A percentile compares a stretch with the other conserved stretches of the same genome.
These are phyloP conservation scores for Cinnamomum micranthum DNA, from an alignment of 164 flowering plant species.

Conservation along the genomic window DNA sequence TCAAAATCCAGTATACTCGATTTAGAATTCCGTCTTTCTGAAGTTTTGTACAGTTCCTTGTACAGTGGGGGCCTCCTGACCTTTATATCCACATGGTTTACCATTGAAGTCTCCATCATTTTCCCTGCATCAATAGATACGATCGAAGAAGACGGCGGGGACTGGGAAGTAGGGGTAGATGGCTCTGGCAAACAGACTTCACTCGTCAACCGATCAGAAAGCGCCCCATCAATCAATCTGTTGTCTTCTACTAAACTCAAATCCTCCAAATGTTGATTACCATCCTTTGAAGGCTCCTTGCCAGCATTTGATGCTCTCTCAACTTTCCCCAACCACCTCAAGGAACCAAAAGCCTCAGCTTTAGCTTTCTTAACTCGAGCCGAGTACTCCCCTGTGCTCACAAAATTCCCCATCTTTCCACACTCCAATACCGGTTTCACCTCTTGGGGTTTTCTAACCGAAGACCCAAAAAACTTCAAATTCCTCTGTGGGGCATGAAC, in stretches of 20 bases:
- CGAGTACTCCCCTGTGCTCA: background rate
- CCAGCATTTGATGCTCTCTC: background rate
- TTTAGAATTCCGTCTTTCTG: background rate
- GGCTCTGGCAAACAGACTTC: background rate
- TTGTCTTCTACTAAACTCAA: background rate
- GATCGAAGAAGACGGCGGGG: background rate
- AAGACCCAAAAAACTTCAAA: background rate
- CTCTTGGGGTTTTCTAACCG: background rate
- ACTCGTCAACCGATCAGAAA: background rate
- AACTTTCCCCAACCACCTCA: background rate
- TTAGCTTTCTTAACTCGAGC: background rate
- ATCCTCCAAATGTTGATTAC: too few relatives aligned
- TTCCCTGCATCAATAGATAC: background rate
- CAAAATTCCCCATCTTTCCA: background rate
- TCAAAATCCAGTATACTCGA: background rate
- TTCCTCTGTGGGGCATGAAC: constrained; percentile 5
- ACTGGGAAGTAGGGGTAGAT: background rate
- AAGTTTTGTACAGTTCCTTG: background rate
- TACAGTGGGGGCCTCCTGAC: background rate
- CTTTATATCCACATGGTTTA: background rate
- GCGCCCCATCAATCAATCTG: background rate
- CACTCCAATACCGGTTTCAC: background rate
- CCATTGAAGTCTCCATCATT: background rate
- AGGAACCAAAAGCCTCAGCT: background rate
- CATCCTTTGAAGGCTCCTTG: background rate